These are phyloP conservation scores for Chaetomiaceae sp. DNA, from an alignment of 2,329 filamentous ascomycete species.

Conservation along the genomic window DNA sequence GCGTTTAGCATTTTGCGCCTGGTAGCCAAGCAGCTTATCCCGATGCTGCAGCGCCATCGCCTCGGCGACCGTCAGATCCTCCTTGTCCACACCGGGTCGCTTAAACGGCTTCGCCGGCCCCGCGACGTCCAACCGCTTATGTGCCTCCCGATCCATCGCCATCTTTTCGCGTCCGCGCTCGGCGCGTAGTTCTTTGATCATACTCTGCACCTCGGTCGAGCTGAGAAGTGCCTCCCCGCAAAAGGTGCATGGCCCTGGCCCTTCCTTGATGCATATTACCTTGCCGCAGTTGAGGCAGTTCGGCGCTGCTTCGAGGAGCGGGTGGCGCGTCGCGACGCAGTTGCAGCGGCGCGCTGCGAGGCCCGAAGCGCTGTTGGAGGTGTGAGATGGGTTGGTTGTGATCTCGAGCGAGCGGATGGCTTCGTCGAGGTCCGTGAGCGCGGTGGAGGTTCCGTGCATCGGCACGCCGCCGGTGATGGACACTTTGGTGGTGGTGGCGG, in stretches of 20 bases:
- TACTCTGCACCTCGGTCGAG: slow-evolving; percentile 70
- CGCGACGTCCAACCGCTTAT: slow-evolving; percentile 61
- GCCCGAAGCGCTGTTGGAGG: slow-evolving; percentile 37
- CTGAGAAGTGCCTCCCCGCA: slow-evolving; percentile 73
- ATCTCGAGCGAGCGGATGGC: slow-evolving; percentile 87
- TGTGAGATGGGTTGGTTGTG: slow-evolving; percentile 76
- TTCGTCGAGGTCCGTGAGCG: slow-evolving; percentile 66
- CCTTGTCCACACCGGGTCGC: slow-evolving; percentile 32
- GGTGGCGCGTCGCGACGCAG: slow-evolving; percentile 83
- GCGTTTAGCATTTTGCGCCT: slow-evolving; percentile 77
- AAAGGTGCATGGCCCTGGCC: slow-evolving; percentile 88
- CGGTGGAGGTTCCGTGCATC: slow-evolving; percentile 76
- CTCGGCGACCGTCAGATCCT: slow-evolving; percentile 50
- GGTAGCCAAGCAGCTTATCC: slow-evolving; percentile 75
- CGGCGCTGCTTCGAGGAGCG: slow-evolving; percentile 82
- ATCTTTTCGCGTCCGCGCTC: slow-evolving; percentile 85
- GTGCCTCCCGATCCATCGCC: slow-evolving; percentile 69
- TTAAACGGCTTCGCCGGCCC: slow-evolving; percentile 57
- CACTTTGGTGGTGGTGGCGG: slow-evolving; percentile 57
- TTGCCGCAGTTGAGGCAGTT: slow-evolving; percentile 93
- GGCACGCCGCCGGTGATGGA: slow-evolving; percentile 71
- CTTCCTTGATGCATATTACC: slow-evolving; percentile 91
- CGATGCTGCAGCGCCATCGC: slow-evolving; percentile 71
- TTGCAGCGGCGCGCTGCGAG: slow-evolving; percentile 67
- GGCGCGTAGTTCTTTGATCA: slow-evolving; percentile 77